Conservation (phyloP, 169 alveolate genomes). For the Cryptosporidium parvum region DNA sequence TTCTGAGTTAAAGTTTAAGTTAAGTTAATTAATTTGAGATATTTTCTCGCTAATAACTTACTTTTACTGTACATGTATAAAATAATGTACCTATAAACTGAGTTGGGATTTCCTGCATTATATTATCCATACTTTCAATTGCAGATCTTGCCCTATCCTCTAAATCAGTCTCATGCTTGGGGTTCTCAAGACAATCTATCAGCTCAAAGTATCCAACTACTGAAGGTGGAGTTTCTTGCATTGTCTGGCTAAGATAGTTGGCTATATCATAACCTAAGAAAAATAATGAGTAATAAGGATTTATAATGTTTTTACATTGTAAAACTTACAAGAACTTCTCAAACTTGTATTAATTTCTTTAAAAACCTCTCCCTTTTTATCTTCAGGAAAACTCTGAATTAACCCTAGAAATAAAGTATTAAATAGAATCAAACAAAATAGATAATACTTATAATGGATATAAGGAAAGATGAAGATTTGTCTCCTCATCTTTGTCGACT, state of each 20-base stretch:
- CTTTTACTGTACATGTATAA: slow-evolving; percentile 68
- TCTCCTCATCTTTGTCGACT: slow-evolving; percentile 1
- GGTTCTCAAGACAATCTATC: slow-evolving; percentile 55
- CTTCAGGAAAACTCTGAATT: neutral
- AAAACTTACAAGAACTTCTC: slow-evolving; percentile 72
- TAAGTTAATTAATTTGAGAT: neutral
- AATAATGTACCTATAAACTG: slow-evolving; percentile 63
- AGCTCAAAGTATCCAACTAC: slow-evolving; percentile 63
- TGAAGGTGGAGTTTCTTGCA: slow-evolving; percentile 75
- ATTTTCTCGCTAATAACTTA: slow-evolving; percentile 8
- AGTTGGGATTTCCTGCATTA: slow-evolving; percentile 67
- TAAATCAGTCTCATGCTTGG: slow-evolving; percentile 26
- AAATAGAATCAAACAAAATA: neutral
- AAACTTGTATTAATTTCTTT: slow-evolving; percentile 22
- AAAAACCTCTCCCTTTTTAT: neutral
- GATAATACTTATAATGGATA: neutral
- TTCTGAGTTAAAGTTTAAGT: slow-evolving; percentile 8
- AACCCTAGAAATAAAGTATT: neutral
- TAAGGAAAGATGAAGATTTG: neutral
- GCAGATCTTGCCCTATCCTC: slow-evolving; percentile 56
- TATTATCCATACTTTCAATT: slow-evolving; percentile 58
- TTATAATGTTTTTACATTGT: neutral
- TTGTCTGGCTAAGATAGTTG: slow-evolving; percentile 58
- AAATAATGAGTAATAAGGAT: neutral
- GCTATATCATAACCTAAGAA: slow-evolving; percentile 61